phyloP scores from a whole-genome alignment of 306 rosid species.

The Casuarina equisetifolia region DNA sequence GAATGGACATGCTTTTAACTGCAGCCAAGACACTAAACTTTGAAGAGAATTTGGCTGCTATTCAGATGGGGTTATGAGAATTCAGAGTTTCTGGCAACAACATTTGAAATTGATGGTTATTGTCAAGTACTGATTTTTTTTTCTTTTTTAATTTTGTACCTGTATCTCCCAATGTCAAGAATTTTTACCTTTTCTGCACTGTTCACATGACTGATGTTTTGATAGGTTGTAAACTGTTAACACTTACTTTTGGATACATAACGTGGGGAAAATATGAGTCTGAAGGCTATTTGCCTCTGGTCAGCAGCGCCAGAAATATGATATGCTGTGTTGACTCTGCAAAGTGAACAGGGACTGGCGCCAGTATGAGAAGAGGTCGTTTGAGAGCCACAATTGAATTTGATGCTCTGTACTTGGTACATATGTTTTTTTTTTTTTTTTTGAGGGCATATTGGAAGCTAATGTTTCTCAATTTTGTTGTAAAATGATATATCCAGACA shows the following conservation, averaged over 20 bases:
- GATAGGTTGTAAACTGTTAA: slow-evolving; percentile 52
- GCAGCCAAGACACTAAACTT: slow-evolving; percentile 72
- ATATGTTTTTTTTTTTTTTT: background rate
- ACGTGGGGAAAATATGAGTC: slow-evolving; percentile 39
- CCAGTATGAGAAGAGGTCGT: background rate
- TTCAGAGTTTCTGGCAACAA: slow-evolving; percentile 16
- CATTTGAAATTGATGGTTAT: slow-evolving; percentile 5
- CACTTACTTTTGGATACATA: slow-evolving; percentile 45
- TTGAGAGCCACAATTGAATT: slow-evolving; percentile 19
- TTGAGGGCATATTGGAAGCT: slow-evolving; percentile 15
- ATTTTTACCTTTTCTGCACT: slow-evolving; percentile 29
- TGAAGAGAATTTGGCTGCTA: slow-evolving; percentile 51
- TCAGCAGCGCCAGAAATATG: slow-evolving; percentile 30
- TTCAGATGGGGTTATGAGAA: slow-evolving; percentile 28
- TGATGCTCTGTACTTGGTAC: slow-evolving; percentile 17
- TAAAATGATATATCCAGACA: slow-evolving; percentile 6
- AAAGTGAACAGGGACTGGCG: slow-evolving; percentile 18
- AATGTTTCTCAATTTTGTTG: background rate
- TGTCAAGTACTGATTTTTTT: slow-evolving; percentile 6
- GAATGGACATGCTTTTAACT: slow-evolving; percentile 84
- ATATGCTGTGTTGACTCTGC: slow-evolving; percentile 19
- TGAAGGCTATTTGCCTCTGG: slow-evolving; percentile 31
- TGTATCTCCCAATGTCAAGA: slow-evolving; percentile 24
- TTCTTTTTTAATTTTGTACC: slow-evolving; percentile 20
- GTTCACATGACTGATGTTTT: slow-evolving; percentile 40